Percentiles rank a stretch among this genome's conserved stretches.
Evolutionary conservation across 1,284 basidiomycete genomes (phyloP).

Genomic region (Ceratobasidium sp.): DNA sequence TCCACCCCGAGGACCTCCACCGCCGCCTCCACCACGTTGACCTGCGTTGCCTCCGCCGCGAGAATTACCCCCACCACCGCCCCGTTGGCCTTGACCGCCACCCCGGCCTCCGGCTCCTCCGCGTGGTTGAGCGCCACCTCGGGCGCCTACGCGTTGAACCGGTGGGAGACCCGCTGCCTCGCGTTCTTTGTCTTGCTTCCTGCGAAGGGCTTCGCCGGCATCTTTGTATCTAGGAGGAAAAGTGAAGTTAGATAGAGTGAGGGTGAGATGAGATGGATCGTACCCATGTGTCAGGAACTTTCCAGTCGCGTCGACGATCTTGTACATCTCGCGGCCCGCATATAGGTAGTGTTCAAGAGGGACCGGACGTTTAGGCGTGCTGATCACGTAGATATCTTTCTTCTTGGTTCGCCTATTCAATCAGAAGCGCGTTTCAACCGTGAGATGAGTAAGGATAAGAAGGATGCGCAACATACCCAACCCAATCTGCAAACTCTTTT

Average conservation of each 20-base stretch:
- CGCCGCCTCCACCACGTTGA: constrained; percentile 59
- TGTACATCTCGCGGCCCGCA: constrained; percentile 91
- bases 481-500: constrained; percentile 99
- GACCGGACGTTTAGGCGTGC: constrained; percentile 95
- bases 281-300: constrained; percentile 84
- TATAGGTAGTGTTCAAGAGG: constrained; percentile 98
- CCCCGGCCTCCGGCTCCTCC: constrained; percentile 61
- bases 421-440: neutral
- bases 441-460: constrained; percentile 7
- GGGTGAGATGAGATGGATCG: constrained; percentile 49
- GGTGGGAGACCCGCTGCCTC: constrained; percentile 92
- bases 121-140: constrained; percentile 76
- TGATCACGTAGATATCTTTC: constrained; percentile 99
- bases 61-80: constrained; percentile 54
- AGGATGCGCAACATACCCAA: constrained; percentile 76
- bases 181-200: constrained; percentile 98
- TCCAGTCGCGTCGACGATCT: constrained; percentile 90
- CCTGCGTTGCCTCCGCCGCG: constrained; percentile 54
- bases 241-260: constrained; percentile 21
- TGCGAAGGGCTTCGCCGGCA: constrained; percentile 87
- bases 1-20: constrained; percentile 68
- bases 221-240: constrained; percentile 79
- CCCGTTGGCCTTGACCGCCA: constrained; percentile 64
- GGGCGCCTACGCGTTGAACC: constrained; percentile 82
- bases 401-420: constrained; percentile 92